Base-by-base conservation (phyloP, 2,329 filamentous ascomycete genomes). In the Cucurbitaria berberidis region DNA sequence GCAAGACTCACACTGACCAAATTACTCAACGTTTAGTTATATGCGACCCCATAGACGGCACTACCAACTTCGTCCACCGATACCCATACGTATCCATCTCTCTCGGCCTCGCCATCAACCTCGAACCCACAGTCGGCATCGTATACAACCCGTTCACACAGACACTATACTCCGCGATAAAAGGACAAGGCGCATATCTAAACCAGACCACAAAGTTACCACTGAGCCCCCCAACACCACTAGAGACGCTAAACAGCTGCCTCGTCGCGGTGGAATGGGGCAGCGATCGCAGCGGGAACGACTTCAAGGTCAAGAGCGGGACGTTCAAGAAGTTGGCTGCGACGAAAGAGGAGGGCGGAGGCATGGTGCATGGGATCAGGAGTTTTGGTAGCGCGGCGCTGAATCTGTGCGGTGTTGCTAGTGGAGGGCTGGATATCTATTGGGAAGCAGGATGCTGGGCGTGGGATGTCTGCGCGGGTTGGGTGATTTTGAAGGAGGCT, bases 381-480 rank as follows among this genome's bases (percentile, higher is more conserved):
- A 85, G 81, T 30, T 75, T 91, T 56, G 90, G 90, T 2, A 87
- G 83, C 45, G 90, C 90, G 7, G 90, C 90, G 35, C 77, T 93
- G 64, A 93, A 93, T 72, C 74, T 93, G 16, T 90, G 88, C 51
- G 83, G 81, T 34, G 87, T 91, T 3, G 90, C 90, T 2, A 83
- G 85, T 9, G 90, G 90, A 0, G 82, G 86, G 71, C 63, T 91
- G 22, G 90, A 93, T 70, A 66, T 85, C 19, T 93, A 91, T 72
- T 93, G 90, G 90, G 90, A 93, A 76, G 89, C 88, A 32, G 90
- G 90, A 0, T 91, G 89, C 74, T 93, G 89, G 84, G 89, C 89
- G 1, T 93, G 90, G 90, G 90, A 93, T 72, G 90, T 93, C 2
- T 90, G 88, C 68, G 90, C 90, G 5, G 90, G 87, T 0, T 93